Conservation (phyloP, 805 yeast genomes). For the Starmerella tilneyi region DNA sequence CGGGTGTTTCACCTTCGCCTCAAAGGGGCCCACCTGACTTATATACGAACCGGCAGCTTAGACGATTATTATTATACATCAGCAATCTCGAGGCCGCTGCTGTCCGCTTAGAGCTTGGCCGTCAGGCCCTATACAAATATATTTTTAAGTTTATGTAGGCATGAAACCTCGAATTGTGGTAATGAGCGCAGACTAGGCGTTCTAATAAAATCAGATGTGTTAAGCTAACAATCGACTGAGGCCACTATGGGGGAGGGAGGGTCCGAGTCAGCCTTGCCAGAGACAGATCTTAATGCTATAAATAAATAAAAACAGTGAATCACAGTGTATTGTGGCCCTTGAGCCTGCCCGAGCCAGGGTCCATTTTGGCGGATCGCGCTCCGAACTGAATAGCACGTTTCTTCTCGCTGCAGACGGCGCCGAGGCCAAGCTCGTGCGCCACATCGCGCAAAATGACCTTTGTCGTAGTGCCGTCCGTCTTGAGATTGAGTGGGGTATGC, state of each 20-base stretch:
- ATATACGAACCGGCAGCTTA: background rate
- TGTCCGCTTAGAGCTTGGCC: too few species aligned
- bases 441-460: conserved; percentile 46
- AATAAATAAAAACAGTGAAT: background rate
- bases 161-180: too few species aligned
- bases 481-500: conserved; percentile 33
- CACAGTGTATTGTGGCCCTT: conserved; percentile 47
- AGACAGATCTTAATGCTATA: background rate
- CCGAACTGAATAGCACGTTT: conserved; percentile 97
- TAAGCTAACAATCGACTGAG: too few species aligned
- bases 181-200: too few species aligned
- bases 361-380: conserved; percentile 88
- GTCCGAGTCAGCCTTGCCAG: too few species aligned
- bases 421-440: conserved; percentile 42
- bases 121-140: too few species aligned
- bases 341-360: conserved; percentile 59
- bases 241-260: too few species aligned
- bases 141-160: too few species aligned
- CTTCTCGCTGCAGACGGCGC: conserved; percentile 56
- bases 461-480: conserved; percentile 33
- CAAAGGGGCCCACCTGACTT: background rate
- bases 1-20: background rate
- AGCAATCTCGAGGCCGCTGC: background rate
- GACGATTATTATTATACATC: background rate
- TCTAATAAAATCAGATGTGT: too few species aligned